A percentile compares a stretch with the other conserved stretches of the same genome.
Evolutionary conservation across 768 basidiomycete species (phyloP).

Genomic region (Kwoniella pini): DNA sequence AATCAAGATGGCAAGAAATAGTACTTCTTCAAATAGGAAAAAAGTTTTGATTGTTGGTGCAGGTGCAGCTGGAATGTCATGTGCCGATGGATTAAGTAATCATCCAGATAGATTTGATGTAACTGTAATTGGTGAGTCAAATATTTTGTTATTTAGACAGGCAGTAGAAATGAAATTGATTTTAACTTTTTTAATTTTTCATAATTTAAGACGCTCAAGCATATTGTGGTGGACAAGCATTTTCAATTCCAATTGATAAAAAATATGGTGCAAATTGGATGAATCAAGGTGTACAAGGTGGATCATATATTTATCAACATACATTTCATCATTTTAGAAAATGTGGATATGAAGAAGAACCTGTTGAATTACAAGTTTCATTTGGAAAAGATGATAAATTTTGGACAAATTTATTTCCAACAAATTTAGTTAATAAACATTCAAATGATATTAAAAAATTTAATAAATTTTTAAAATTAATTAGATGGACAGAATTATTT

Average conservation of each 20-base stretch:
- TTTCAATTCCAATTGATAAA: conserved; percentile 57
- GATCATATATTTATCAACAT: conserved; percentile 50
- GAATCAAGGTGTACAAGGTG: conserved; percentile 58
- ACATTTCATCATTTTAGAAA: conserved; percentile 56
- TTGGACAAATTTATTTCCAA: conserved; percentile 59
- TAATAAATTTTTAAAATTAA: conserved; percentile 53
- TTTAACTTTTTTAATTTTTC: too few species aligned
- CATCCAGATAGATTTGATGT: conserved; percentile 57
- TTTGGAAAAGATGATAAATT: conserved; percentile 59
- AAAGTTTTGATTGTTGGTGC: conserved; percentile 58
- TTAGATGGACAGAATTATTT: conserved; percentile 55
- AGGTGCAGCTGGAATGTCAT: conserved; percentile 57
- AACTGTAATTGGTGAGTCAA: conserved; percentile 50
- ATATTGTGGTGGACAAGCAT: conserved; percentile 58
- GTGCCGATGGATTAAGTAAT: conserved; percentile 55
- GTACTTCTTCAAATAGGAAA: conserved; percentile 37
- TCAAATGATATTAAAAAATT: conserved; percentile 56
- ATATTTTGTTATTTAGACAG: neutral
- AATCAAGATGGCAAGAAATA: conserved; percentile 13
- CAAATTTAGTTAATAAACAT: conserved; percentile 55
- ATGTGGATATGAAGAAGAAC: conserved; percentile 53
- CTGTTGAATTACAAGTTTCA: conserved; percentile 58
- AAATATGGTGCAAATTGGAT: conserved; percentile 55
- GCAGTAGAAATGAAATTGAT: too few species aligned
- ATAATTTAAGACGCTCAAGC: conserved; percentile 43